Evolutionary conservation across 2,329 filamentous ascomycete genomes (phyloP).

Genomic region (Cladophialophora psammophila): DNA sequence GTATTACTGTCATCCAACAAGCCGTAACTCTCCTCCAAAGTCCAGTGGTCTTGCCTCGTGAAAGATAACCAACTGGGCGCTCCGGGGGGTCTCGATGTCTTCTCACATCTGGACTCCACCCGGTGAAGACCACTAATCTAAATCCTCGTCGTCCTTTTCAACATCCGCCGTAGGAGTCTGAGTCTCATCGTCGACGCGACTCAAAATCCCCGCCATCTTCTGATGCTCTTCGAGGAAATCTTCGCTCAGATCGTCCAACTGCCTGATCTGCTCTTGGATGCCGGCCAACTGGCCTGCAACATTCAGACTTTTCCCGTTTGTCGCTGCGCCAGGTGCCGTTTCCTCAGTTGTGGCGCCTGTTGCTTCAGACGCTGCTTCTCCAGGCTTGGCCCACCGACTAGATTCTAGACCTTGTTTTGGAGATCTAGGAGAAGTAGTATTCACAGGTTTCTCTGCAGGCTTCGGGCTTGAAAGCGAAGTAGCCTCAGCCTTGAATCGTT

Average conservation of each 20-base stretch:
- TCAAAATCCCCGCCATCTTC: constrained; percentile 36
- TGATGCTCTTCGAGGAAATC: constrained; percentile 54
- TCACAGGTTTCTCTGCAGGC: constrained; percentile 27
- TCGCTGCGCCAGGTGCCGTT: background rate
- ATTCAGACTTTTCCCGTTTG: constrained; percentile 38
- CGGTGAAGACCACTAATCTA: constrained; percentile 16
- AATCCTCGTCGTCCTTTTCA: constrained; percentile 5
- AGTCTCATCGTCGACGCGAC: constrained; percentile 30
- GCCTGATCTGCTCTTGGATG: constrained; percentile 43
- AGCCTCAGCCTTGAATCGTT: constrained; percentile 26
- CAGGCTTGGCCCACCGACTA: constrained; percentile 51
- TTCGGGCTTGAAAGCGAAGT: constrained; percentile 31
- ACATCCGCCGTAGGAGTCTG: constrained; percentile 11
- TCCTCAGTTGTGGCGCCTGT: constrained; percentile 41
- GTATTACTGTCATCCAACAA: background rate
- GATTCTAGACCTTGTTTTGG: constrained; percentile 42
- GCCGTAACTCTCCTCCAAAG: background rate
- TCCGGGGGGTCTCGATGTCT: background rate
- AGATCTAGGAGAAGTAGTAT: constrained; percentile 40
- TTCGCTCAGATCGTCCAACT: constrained; percentile 48
- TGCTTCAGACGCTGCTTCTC: constrained; percentile 24
- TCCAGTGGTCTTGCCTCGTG: background rate
- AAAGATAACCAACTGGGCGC: background rate
- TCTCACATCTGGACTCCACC: constrained; percentile 1
- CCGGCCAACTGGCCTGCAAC: constrained; percentile 53